Conservation (phyloP, 768 basidiomycete species). For the Coprinopsis marcescibilis region DNA sequence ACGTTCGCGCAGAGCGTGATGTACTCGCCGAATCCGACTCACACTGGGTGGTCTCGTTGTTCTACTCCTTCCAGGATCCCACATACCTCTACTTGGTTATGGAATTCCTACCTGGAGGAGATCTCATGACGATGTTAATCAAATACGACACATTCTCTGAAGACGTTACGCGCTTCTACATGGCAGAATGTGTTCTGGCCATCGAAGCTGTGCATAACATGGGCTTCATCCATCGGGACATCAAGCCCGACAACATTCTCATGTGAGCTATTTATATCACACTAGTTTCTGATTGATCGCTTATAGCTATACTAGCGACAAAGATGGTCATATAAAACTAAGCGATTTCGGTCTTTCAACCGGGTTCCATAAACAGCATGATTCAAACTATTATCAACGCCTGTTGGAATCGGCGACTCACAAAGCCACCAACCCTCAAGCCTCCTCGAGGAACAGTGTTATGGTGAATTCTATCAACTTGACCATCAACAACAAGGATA, state of each 20-base stretch:
- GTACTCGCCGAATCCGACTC: constrained; percentile 95
- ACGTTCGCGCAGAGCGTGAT: constrained; percentile 96
- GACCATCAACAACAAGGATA: constrained; percentile 91
- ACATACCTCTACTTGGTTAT: constrained; percentile 93
- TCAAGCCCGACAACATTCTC: constrained; percentile 94
- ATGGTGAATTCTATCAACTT: constrained; percentile 97
- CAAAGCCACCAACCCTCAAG: constrained; percentile 34
- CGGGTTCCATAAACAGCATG: constrained; percentile 98
- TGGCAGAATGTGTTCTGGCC: constrained; percentile 96
- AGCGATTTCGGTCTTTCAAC: constrained; percentile 99
- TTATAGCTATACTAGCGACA: constrained; percentile 46
- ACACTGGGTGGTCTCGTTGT: constrained; percentile 94
- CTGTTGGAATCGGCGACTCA: constrained; percentile 66
- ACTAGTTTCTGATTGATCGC: background rate
- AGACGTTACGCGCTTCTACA: constrained; percentile 96
- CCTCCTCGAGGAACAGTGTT: constrained; percentile 80
- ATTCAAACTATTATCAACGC: constrained; percentile 90
- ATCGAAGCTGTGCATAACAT: constrained; percentile 97
- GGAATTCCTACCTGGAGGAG: constrained; percentile 98
- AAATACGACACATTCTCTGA: constrained; percentile 99
- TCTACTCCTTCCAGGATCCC: constrained; percentile 96
- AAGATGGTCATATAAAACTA: constrained; percentile 94
- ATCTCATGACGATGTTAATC: constrained; percentile 99
- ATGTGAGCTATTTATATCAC: constrained; percentile 28
- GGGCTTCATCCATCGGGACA: constrained; percentile 98